phyloP scores from a whole-genome alignment of 2,329 filamentous ascomycete genomes.

The Talaromyces pinophilus region DNA sequence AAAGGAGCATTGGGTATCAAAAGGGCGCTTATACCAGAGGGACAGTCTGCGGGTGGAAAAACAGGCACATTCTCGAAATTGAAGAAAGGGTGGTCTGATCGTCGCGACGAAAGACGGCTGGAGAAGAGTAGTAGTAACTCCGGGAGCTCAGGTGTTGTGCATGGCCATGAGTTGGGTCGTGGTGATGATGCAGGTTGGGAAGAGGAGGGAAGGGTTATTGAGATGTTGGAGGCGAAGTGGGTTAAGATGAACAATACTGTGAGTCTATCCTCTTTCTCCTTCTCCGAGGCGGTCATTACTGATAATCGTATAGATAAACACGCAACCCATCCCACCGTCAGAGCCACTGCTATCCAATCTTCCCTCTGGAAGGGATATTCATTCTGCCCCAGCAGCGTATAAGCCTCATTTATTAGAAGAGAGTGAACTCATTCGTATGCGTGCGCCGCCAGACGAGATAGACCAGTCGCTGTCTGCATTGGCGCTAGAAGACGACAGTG shows the following conservation, averaged over 20 bases:
- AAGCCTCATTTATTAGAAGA: slow-evolving; percentile 65
- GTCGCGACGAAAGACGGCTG: slow-evolving; percentile 74
- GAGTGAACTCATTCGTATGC: slow-evolving; percentile 61
- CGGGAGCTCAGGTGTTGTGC: slow-evolving; percentile 35
- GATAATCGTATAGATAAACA: slow-evolving; percentile 66
- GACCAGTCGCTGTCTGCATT: slow-evolving; percentile 34
- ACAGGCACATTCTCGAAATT: slow-evolving; percentile 53
- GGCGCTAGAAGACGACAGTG: slow-evolving; percentile 36
- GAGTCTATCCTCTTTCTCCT: slow-evolving; percentile 35
- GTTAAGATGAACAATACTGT: slow-evolving; percentile 90
- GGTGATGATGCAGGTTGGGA: slow-evolving; percentile 79
- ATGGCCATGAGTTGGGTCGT: slow-evolving; percentile 37
- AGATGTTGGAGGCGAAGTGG: slow-evolving; percentile 88
- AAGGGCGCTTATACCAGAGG: slow-evolving; percentile 44
- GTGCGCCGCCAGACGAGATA: slow-evolving; percentile 56
- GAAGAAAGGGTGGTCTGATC: slow-evolving; percentile 74
- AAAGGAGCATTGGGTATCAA: slow-evolving; percentile 72
- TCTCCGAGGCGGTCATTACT: neutral
- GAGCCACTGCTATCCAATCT: slow-evolving; percentile 74
- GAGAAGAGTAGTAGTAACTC: slow-evolving; percentile 54
- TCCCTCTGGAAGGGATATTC: slow-evolving; percentile 86
- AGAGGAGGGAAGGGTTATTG: slow-evolving; percentile 81
- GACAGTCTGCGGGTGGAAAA: slow-evolving; percentile 33
- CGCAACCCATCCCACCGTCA: slow-evolving; percentile 71
- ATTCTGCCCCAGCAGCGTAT: slow-evolving; percentile 66